Evolutionary conservation across 306 rosid genomes (phyloP).

Genomic region (Ziziphus jujuba): DNA sequence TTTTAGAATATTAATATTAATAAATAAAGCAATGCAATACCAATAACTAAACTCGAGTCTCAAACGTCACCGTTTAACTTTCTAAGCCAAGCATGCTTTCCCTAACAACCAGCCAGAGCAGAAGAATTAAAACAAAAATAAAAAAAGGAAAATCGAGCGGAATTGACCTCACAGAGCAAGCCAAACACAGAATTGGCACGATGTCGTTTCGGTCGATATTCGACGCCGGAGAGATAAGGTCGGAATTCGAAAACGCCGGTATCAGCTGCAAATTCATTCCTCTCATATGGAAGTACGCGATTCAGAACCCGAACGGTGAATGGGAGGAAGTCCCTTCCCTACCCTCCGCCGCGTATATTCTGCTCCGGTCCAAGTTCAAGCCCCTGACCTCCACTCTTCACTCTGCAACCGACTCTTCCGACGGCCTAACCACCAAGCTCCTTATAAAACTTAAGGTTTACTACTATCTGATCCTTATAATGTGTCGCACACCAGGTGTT

Average conservation of each 20-base stretch:
- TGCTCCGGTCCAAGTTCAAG: constrained; percentile 58
- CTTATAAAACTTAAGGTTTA: constrained; percentile 71
- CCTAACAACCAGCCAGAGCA: no score
- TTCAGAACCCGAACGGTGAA: constrained; percentile 36
- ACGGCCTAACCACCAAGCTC: constrained; percentile 77
- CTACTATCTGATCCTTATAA: no score
- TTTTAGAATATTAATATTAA: no score
- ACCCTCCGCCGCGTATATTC: constrained; percentile 60
- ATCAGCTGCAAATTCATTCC: constrained; percentile 61
- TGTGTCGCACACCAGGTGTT: constrained; percentile 9
- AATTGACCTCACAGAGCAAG: neutral
- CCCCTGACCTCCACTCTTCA: constrained; percentile 78
- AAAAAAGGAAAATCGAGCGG: no score
- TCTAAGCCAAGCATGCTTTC: no score
- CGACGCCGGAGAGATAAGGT: constrained; percentile 60
- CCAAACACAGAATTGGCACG: constrained; percentile 17
- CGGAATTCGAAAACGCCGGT: constrained; percentile 47
- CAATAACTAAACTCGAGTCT: no score
- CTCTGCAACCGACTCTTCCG: constrained; percentile 76
- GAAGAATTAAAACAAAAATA: no score
- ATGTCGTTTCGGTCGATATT: constrained; percentile 72
- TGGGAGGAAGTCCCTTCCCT: constrained; percentile 65
- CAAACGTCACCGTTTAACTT: no score
- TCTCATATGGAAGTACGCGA: constrained; percentile 62
- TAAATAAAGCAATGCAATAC: no score